These are phyloP conservation scores for Monosporozyma yasuniensis DNA, from an alignment of 805 yeast genomes.

Conservation along the genomic window DNA sequence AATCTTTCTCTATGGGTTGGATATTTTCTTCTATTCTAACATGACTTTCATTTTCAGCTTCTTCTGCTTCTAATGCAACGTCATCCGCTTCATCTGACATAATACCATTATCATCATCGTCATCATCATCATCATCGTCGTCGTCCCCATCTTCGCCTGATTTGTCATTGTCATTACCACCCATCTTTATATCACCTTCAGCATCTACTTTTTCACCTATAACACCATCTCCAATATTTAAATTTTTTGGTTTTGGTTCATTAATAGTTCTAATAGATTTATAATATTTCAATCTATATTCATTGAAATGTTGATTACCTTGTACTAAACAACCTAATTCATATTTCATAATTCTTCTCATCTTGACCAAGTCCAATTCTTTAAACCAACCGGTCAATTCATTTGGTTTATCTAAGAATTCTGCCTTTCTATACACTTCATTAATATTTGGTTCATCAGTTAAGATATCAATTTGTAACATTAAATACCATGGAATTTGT, in stretches of 20 bases:
- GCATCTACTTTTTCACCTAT: slow-evolving; percentile 20
- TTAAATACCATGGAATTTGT: slow-evolving; percentile 55
- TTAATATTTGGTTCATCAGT: slow-evolving; percentile 53
- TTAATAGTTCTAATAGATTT: slow-evolving; percentile 38
- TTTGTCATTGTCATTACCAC: slow-evolving; percentile 5
- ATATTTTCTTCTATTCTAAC: slow-evolving; percentile 19
- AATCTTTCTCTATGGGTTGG: background rate
- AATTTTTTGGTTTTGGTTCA: slow-evolving; percentile 28
- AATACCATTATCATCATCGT: slow-evolving; percentile 24
- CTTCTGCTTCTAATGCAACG: slow-evolving; percentile 26
- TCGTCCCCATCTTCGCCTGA: slow-evolving; percentile 2
- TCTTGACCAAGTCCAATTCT: slow-evolving; percentile 48
- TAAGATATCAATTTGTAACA: slow-evolving; percentile 74
- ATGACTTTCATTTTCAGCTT: slow-evolving; percentile 24
- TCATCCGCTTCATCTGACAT: slow-evolving; percentile 29
- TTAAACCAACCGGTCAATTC: slow-evolving; percentile 64
- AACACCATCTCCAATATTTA: slow-evolving; percentile 16
- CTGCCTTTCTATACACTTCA: slow-evolving; percentile 36
- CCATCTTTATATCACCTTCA: slow-evolving; percentile 23
- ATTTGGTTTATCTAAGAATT: slow-evolving; percentile 40
- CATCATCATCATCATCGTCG: slow-evolving; percentile 4
- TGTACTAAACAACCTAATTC: slow-evolving; percentile 55
- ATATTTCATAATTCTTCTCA: slow-evolving; percentile 63
- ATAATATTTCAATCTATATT: slow-evolving; percentile 30
- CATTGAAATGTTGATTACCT: slow-evolving; percentile 39